Evolutionary conservation across 75 land plant species (phyloP).

Genomic region (Pinus albicaulis): DNA sequence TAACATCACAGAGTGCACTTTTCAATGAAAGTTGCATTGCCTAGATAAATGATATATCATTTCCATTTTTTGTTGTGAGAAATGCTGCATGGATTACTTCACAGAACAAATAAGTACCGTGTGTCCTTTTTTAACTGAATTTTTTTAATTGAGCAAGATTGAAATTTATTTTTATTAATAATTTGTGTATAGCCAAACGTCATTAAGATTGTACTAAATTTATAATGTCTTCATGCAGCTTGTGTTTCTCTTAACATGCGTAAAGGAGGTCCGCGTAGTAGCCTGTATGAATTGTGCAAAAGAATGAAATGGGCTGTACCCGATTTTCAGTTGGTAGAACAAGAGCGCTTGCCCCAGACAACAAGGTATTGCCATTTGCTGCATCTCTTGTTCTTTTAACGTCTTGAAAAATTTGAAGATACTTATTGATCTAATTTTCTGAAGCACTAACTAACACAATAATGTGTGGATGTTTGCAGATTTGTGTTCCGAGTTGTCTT

Average conservation of each 20-base stretch:
- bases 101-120: no score
- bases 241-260: constrained; percentile 29
- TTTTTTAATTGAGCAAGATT: no score
- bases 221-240: constrained; percentile 17
- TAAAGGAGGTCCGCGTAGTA: constrained; percentile 60
- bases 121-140: no score
- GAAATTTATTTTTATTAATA: no score
- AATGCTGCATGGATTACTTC: no score
- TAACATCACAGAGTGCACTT: no score
- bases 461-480: constrained; percentile 19
- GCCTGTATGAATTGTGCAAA: constrained; percentile 52
- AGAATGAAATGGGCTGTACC: constrained; percentile 58
- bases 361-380: not conserved
- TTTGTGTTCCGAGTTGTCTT: constrained; percentile 45
- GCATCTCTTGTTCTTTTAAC: not conserved
- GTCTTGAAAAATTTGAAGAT: not conserved
- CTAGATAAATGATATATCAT: no score
- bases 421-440: constrained; percentile 1
- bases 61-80: no score
- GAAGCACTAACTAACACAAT: not conserved
- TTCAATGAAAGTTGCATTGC: no score
- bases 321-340: not conserved
- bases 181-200: no score
- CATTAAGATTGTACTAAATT: no score
- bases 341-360: not conserved